phyloP scores from a whole-genome alignment of 83 land plant species.

The Picea abies region DNA sequence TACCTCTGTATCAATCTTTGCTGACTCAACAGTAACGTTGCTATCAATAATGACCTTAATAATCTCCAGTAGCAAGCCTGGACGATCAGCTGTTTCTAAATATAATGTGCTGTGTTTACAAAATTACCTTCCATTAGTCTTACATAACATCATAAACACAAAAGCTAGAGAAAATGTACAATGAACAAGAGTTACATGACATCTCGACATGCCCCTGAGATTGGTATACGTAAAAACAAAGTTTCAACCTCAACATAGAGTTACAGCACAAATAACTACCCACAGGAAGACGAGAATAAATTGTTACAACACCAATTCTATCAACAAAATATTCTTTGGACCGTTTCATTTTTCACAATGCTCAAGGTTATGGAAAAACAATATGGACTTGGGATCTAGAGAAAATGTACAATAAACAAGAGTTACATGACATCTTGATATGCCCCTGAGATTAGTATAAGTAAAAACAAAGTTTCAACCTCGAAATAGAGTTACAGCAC shows the following conservation, averaged over 20 bases:
- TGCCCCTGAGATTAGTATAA: too few relatives aligned
- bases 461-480: too few relatives aligned
- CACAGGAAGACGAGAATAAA: too few relatives aligned
- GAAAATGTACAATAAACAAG: background rate
- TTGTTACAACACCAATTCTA: too few relatives aligned
- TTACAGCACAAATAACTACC: too few relatives aligned
- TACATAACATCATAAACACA: background rate
- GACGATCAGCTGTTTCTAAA: constrained; percentile 94
- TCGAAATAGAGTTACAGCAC: too few relatives aligned
- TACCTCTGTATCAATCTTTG: constrained; percentile 97
- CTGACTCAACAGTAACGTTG: constrained; percentile 84
- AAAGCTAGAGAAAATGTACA: background rate
- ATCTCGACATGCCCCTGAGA: too few relatives aligned
- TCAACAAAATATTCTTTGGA: too few relatives aligned
- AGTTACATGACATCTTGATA: background rate
- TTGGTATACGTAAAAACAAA: too few relatives aligned
- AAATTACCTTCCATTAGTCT: background rate
- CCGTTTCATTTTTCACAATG: too few relatives aligned
- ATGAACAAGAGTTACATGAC: constrained; percentile 2
- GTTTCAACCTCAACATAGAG: too few relatives aligned
- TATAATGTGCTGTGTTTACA: constrained; percentile 64
- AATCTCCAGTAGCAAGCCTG: constrained; percentile 89
- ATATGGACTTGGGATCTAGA: background rate
- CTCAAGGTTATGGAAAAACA: background rate
- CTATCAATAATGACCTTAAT: constrained; percentile 77